A percentile compares a stretch with the other conserved stretches of the same genome.
Evolutionary conservation across 2,329 filamentous ascomycete genomes (phyloP).

Genomic region (Byssochlamys sp.): DNA sequence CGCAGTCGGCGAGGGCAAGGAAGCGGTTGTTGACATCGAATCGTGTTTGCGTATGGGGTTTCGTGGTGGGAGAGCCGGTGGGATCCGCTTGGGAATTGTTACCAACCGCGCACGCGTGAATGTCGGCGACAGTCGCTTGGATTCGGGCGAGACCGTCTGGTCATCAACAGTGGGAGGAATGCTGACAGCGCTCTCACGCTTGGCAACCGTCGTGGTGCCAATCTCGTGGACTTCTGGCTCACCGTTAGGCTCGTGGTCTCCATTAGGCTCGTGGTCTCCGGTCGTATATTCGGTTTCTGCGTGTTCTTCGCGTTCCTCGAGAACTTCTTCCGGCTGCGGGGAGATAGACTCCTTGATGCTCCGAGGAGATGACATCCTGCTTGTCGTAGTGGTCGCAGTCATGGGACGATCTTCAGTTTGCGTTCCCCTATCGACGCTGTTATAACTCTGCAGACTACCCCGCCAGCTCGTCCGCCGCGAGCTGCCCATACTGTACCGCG

Average conservation of each 20-base stretch:
- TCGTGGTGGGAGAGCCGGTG: constrained; percentile 67
- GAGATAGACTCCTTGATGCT: constrained; percentile 18
- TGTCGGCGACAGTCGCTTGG: constrained; percentile 54
- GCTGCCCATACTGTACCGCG: constrained; percentile 60
- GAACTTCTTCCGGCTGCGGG: constrained; percentile 12
- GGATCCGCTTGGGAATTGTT: constrained; percentile 69
- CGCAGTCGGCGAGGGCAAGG: constrained; percentile 15
- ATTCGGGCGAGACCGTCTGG: constrained; percentile 48
- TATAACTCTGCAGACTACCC: constrained; percentile 53
- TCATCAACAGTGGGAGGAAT: constrained; percentile 16
- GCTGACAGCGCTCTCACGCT: constrained; percentile 32
- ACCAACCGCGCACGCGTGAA: constrained; percentile 72
- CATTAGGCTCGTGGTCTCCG: constrained; percentile 9
- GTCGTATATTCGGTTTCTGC: constrained; percentile 16
- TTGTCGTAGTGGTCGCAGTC: constrained; percentile 23
- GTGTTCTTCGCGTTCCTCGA: constrained; percentile 15
- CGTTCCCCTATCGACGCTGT: constrained; percentile 52
- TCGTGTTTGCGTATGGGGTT: constrained; percentile 46
- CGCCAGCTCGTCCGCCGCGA: constrained; percentile 53
- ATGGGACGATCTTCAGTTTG: constrained; percentile 52
- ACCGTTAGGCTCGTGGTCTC: constrained; percentile 8
- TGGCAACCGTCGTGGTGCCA: constrained; percentile 44
- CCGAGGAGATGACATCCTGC: constrained; percentile 23
- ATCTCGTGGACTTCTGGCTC: constrained; percentile 34
- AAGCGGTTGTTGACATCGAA: constrained; percentile 15